These are phyloP conservation scores for Ogataea pilisensis DNA, from an alignment of 805 yeast species.

Conservation along the genomic window DNA sequence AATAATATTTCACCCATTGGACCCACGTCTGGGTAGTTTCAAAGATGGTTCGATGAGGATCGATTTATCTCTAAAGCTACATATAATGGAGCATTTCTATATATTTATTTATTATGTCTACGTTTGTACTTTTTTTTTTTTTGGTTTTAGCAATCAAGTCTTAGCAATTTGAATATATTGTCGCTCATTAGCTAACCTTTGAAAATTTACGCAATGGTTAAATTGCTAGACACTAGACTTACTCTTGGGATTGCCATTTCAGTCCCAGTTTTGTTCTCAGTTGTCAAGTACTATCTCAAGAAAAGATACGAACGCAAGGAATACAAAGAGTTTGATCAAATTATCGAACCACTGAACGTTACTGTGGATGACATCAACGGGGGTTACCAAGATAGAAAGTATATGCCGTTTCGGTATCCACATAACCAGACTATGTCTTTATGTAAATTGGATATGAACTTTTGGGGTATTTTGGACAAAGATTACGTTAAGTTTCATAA, in stretches of 20 bases:
- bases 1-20: too few species aligned
- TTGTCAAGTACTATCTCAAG: constrained; percentile 1
- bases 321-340: constrained; percentile 12
- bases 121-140: too few species aligned
- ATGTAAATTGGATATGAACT: constrained; percentile 44
- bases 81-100: too few species aligned
- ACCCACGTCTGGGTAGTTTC: too few species aligned
- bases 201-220: background rate
- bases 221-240: constrained; percentile 2
- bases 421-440: constrained; percentile 52
- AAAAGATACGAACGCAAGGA: background rate
- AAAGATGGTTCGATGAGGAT: background rate
- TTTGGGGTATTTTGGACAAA: constrained; percentile 47
- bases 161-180: too few species aligned
- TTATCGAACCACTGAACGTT: constrained; percentile 14
- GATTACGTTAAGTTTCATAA: constrained; percentile 40
- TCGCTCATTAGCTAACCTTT: too few species aligned
- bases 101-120: too few species aligned
- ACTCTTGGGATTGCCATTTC: constrained; percentile 9
- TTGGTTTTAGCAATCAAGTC: too few species aligned
- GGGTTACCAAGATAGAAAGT: constrained; percentile 37
- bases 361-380: constrained; percentile 15
- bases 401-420: constrained; percentile 54
- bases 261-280: constrained; percentile 9
- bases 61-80: background rate